Percentiles rank a stretch among this genome's conserved stretches.
These are phyloP conservation scores for Daldinia bambusicola DNA, from an alignment of 495 filamentous ascomycete genomes.

Conservation along the genomic window DNA sequence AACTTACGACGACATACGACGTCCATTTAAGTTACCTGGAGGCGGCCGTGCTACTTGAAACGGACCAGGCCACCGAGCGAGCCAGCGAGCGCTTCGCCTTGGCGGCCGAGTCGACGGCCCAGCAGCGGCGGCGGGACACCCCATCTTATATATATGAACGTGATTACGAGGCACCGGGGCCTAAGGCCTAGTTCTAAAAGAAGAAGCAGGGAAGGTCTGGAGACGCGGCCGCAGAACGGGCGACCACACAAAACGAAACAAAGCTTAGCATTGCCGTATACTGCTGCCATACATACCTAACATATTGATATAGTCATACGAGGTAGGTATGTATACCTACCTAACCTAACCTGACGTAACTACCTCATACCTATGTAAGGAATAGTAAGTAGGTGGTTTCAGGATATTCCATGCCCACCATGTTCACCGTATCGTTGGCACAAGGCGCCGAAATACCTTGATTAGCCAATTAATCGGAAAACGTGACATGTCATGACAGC, in stretches of 20 bases:
- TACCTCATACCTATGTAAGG: no score
- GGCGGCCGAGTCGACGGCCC: constrained; percentile 26
- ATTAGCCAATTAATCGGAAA: constrained; percentile 17
- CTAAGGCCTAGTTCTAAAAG: not conserved
- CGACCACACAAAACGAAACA: constrained; percentile 38
- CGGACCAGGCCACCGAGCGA: constrained; percentile 23
- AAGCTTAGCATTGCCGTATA: constrained; percentile 26
- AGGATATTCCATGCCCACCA: not conserved
- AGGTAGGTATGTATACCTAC: constrained; percentile 2
- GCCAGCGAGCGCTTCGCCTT: constrained; percentile 31
- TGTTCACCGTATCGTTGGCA: constrained; percentile 14
- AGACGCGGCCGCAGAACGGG: constrained; percentile 28
- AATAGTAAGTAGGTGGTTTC: no score
- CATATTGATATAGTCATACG: not conserved
- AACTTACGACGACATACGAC: constrained; percentile 22
- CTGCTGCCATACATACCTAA: not conserved
- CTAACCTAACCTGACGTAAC: not conserved
- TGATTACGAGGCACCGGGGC: constrained; percentile 6
- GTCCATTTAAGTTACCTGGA: constrained; percentile 18
- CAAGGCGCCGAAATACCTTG: constrained; percentile 18
- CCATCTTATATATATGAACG: not conserved
- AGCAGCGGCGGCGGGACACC: constrained; percentile 8
- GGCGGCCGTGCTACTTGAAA: constrained; percentile 41
- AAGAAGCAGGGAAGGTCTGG: not conserved
- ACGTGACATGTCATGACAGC: not conserved